These are phyloP conservation scores for Cyclocybe aegerita DNA, from an alignment of 768 basidiomycete genomes.

Conservation along the genomic window DNA sequence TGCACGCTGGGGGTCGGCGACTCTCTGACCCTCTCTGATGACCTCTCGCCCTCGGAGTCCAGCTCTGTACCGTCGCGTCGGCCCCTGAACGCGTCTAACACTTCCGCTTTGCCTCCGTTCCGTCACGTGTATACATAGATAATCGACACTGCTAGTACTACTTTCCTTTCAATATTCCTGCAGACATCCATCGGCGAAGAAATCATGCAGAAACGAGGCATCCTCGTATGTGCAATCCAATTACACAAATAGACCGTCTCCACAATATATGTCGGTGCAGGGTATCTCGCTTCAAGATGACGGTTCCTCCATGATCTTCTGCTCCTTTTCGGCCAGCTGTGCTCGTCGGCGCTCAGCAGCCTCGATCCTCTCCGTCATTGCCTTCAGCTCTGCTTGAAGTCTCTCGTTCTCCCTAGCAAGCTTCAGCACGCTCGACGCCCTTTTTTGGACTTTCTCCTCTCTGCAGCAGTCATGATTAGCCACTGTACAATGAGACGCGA, in stretches of 20 bases:
- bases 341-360: constrained; percentile 66
- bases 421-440: constrained; percentile 75
- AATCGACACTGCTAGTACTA: too few species aligned
- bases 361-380: constrained; percentile 73
- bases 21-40: too few species aligned
- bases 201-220: too few species aligned
- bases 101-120: background rate
- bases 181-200: background rate
- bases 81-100: background rate
- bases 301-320: constrained; percentile 26
- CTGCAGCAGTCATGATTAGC: constrained; percentile 29
- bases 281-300: constrained; percentile 20
- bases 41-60: too few species aligned
- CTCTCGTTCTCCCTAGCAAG: constrained; percentile 79
- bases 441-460: constrained; percentile 58
- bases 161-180: too few species aligned
- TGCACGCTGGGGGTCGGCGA: too few species aligned
- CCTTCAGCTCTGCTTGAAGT: constrained; percentile 71
- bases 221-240: background rate
- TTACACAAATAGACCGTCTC: too few species aligned
- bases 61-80: too few species aligned
- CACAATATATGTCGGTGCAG: background rate
- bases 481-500: constrained; percentile 1
- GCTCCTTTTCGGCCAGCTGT: constrained; percentile 39
- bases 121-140: background rate